Evolutionary conservation across 176 grass and related monocot species (phyloP), one percentile per base, ranked within the genome.

Genomic region (Rhynchospora pubera): DNA sequence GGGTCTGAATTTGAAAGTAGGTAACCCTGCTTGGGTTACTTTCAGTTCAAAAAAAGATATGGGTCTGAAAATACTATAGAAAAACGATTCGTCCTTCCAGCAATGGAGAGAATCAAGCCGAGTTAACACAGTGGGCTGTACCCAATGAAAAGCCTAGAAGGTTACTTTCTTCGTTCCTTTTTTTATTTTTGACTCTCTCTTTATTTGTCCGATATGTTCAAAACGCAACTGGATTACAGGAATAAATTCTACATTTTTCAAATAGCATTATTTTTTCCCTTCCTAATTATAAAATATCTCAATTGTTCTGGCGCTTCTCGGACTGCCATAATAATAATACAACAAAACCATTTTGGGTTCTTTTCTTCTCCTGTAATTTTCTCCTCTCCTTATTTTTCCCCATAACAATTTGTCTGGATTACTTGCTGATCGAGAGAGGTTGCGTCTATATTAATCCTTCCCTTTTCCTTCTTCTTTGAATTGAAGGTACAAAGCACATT

Each of bases 121-220:
- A 70, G 2, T 70, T 70, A n/a, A n/a, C n/a, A n/a, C n/a, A n/a
- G n/a, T n/a, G n/a, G n/a, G n/a, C n/a, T n/a, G n/a, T n/a, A 76
- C 47, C 65, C 56, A 81, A 66, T 52, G 44, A 48, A 81, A 51
- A 81, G 28, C 62, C 79, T 30, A 82, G 79, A 82, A 82, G 56
- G 50, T 16, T 24, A 28, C 10, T 32, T 15, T 24, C 3, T 21
- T 45, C 16, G 0, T 21, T 62, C 57, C 14, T 44, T 22, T n/a
- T 79, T 32, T 58, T 56, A 21, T 2, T 42, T 71, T 71, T 7
- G 34, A 39, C 34, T 43, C 46, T 16, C 43, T 26, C 39, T 57
- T 18, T 62, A 55, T 32, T 81, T 24, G 11, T 51, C 51, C 79
- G 7, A 62, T 50, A 50, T 48, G 24, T 73, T 26, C 19, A 73